A percentile compares a stretch with the other conserved stretches of the same genome.
Evolutionary conservation across 768 basidiomycete genomes (phyloP).

Genomic region (Lactifluus volemus): DNA sequence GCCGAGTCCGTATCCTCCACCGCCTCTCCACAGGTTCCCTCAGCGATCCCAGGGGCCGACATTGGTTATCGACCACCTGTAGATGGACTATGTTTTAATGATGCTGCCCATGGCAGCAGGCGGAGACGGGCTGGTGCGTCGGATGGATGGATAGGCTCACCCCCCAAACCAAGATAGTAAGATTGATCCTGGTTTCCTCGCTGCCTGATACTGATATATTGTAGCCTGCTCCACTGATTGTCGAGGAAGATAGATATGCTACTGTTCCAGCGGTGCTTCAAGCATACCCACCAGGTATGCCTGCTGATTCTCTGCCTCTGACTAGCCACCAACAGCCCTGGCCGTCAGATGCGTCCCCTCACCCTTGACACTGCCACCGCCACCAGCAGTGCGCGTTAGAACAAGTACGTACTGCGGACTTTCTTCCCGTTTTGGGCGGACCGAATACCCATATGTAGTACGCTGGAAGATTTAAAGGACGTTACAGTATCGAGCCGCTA

Average conservation of each 20-base stretch:
- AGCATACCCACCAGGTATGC: background rate
- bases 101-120: background rate
- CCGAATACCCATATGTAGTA: slow-evolving; percentile 54
- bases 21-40: background rate
- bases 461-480: slow-evolving; percentile 59
- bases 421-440: slow-evolving; percentile 85
- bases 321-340: no score
- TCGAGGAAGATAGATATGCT: background rate
- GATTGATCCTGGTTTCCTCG: background rate
- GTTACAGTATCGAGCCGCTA: slow-evolving; percentile 74
- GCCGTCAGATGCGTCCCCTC: no score
- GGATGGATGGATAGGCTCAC: background rate
- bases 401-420: slow-evolving; percentile 66
- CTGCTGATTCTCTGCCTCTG: background rate
- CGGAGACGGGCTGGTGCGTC: background rate
- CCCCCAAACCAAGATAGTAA: background rate
- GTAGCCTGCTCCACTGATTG: background rate
- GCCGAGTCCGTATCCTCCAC: background rate
- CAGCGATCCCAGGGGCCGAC: background rate
- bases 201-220: background rate
- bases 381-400: no score
- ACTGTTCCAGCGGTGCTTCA: background rate
- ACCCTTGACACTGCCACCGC: no score
- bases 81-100: background rate
- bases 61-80: background rate